Evolutionary conservation across 345 rosid species (phyloP), one percentile per base, ranked within the genome.

Genomic region (Fremontodendron californicum): DNA sequence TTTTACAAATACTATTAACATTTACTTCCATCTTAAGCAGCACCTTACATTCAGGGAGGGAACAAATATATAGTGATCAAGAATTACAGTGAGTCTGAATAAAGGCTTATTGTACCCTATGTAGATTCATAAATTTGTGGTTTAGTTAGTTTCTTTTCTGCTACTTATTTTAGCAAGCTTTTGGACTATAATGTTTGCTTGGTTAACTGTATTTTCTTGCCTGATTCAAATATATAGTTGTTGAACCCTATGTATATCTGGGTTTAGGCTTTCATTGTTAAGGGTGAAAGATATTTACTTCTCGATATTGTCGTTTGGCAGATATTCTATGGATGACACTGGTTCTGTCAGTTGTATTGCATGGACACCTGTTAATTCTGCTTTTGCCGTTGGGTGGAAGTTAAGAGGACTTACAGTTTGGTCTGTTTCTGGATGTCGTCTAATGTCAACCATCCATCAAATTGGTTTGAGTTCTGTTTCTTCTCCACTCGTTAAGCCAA

Each of bases 311-410:
- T 78, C 63, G 39, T 78, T 76, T 80, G 88, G 77, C 91, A 96
- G 99, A 77, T 96, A 96, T 78, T 86, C 99, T 18, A 73, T 85
- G 83, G 99, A 96, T 78, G 92, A 94, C 81, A 96, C 98, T 75
- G 99, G 99, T 78, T 82, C 94, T n/a, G 98, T 96, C 75, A 91
- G 88, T 81, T 85, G 89, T 85, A 91, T 96, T 86, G 91, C 92
- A 66, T 96, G 99, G 99, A 93, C 98, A 48, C 99, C 97, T 75
- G 97, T 92, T 87, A 88, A 92, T 86, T 90, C 99, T 83, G 96
- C 98, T 85, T 93, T 96, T 87, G 97, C 98, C 40, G 97, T 96
- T 84, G 99, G 99, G 80, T 96, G 98, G 99, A 96, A 91, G 85
- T 84, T 82, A 79, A 91, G 98, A 88, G 99, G 99, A 62, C 94